Evolutionary conservation across 2,329 filamentous ascomycete genomes (phyloP), one percentile per base, ranked within the genome.

Genomic region (Tricladium varicosporioides): DNA sequence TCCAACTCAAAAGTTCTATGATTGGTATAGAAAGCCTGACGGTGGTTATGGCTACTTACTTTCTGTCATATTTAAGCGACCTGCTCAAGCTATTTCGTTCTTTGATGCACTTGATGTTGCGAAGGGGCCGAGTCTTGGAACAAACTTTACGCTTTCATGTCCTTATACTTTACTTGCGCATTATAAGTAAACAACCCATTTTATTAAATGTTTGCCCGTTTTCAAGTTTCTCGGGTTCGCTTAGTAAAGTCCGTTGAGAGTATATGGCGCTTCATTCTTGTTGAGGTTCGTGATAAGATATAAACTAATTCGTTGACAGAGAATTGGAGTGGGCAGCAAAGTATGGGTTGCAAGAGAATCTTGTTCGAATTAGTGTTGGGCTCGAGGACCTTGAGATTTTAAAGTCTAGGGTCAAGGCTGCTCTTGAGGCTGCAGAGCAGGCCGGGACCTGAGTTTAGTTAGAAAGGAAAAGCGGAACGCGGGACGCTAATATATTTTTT

Each of bases 81-180:
- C 62, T 1, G 33, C 57, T 2, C 54, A 45, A 14, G 66, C 71
- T 1, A 60, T 61, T 9, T 50, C 53, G 1, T 73, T 73, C 51
- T 70, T 70, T 56, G 64, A 73, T 54, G 53, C 54, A 5, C 56
- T 74, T 16, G 61, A 71, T 53, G 59, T 71, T 8, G 63, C 63
- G 16, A 71, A 71, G 52, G 70, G 71, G 0, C 64, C 67, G 0
- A 69, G 61, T 44, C 59, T 69, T 19, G 70, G 69, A 9, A 67
- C 68, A 1, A 68, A 69, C 48, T 69, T 67, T 50, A 67, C 67
- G 1, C 54, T 71, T 1, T 60, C 60, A 3, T 60, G 62, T 48
- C 58, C 69, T 0, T 70, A 66, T 53, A 60, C 60, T 2, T 55
- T 65, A 36, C 45, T 71, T 14, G 63, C 64, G 1, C 64, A 67